Base-by-base conservation (phyloP, 805 yeast genomes). In the Lipomyces starkeyi region DNA sequence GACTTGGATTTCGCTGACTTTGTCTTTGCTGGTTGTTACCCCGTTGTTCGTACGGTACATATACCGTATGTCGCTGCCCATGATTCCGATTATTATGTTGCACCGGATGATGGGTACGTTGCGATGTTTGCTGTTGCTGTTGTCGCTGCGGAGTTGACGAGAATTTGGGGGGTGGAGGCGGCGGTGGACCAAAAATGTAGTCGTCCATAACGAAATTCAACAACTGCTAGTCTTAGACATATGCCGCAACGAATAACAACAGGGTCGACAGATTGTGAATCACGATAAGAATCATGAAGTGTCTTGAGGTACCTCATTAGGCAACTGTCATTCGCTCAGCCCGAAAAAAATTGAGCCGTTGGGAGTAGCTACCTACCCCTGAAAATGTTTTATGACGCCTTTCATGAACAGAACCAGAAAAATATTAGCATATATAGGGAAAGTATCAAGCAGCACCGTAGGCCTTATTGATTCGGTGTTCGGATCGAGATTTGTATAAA, bases 121-220 rank as follows among this genome's bases (percentile, higher is more conserved):
- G 25, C 34, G 63, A 32, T 14, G 53, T n/a, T 62, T n/a, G 37
- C 53, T 35, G 63, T 4, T 17, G 47, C 55, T 29, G 47, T 37
- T 11, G 64, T 43, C 9, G 49, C 11, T 43, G 32, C 2, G n/a
- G 22, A 43, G n/a, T 47, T 20, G 56, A 3, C 29, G 40, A 20
- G 63, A 32, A 34, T 60, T 27, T 61, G 14, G 75, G 64, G 2
- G 75, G 75, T 11, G 75, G 75, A 7, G 74, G 74, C 17, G 75
- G 75, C 32, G 75, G 75, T 14, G 75, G 74, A 14, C 73, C 74
- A 58, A 73, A 73, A 53, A 73, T 73, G 64, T 67, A 73, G 25
- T 73, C 73, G 59, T 61, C 53, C 67, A 63, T 66, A 9, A 40
- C 8, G 22, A n/a, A 43, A n/a, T 43, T 43, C 14, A 43, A n/a